phyloP scores from a whole-genome alignment of 2,329 filamentous ascomycete species.

The Monilinia fructigena region DNA sequence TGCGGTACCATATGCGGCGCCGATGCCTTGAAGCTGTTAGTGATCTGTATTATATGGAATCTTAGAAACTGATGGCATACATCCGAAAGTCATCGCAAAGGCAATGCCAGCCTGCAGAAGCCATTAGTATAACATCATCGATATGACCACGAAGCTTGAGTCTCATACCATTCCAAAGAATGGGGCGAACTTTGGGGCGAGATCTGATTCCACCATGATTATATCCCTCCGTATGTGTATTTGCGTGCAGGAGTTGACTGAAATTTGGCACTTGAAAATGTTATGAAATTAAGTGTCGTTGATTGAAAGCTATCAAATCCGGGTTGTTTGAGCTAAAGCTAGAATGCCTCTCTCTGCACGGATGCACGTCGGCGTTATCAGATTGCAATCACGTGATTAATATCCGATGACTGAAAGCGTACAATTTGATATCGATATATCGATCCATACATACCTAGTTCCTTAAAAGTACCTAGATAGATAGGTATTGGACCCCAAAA shows the following conservation, averaged over 20 bases:
- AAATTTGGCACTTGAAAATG: constrained; percentile 7
- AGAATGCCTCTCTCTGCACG: constrained; percentile 9
- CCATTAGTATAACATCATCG: constrained; percentile 31
- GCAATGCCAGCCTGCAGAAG: constrained; percentile 68
- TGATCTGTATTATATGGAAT: not conserved
- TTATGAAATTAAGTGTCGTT: constrained; percentile 27
- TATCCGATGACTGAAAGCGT: not conserved
- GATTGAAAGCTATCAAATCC: constrained; percentile 17
- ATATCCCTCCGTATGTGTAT: constrained; percentile 27
- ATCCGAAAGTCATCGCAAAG: constrained; percentile 80
- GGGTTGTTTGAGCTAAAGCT: constrained; percentile 11
- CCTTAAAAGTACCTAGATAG: not conserved
- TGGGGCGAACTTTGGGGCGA: constrained; percentile 77
- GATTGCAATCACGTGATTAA: not conserved
- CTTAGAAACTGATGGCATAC: constrained; percentile 49
- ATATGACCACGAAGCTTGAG: constrained; percentile 25
- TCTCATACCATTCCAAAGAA: constrained; percentile 81
- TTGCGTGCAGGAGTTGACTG: constrained; percentile 22
- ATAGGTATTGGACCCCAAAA: not conserved
- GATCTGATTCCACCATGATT: constrained; percentile 56
- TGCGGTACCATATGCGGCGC: constrained; percentile 82
- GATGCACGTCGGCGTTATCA: not conserved
- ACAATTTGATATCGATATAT: not conserved
- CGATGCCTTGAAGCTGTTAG: constrained; percentile 44
- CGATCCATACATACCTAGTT: not conserved